Percentiles rank a stretch among this genome's conserved stretches.
Conservation (phyloP, 2,329 filamentous ascomycete genomes). For the Onygenales sp. region DNA sequence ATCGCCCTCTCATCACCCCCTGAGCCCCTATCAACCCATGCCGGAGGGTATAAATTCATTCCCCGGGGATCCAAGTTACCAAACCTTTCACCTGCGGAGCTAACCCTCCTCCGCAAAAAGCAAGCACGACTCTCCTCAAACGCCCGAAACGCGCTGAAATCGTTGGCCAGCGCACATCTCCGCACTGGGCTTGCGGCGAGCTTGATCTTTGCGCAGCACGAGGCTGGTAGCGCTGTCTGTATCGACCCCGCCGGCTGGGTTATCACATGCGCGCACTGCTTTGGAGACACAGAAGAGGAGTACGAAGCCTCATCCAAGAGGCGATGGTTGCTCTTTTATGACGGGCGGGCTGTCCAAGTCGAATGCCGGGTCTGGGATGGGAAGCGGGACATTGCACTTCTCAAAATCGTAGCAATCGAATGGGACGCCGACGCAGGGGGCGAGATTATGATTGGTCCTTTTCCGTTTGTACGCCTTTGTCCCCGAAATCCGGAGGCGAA, state of each 20-base stretch:
- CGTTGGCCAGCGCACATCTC: not conserved
- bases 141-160: not conserved
- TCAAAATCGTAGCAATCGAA: conserved; percentile 31
- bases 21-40: not conserved
- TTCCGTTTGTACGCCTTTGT: conserved; percentile 13
- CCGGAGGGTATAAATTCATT: not conserved
- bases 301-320: conserved; percentile 16
- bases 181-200: conserved; percentile 4
- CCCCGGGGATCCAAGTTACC: not conserved
- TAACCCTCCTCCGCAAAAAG: conserved; percentile 7
- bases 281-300: conserved; percentile 34
- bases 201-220: conserved; percentile 41
- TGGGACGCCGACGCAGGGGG: not conserved
- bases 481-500: conserved; percentile 8
- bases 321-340: conserved; percentile 38
- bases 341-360: conserved; percentile 31
- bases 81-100: not conserved
- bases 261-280: conserved; percentile 44
- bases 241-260: conserved; percentile 36
- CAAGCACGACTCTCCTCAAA: conserved; percentile 6
- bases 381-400: conserved; percentile 38
- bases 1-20: not conserved
- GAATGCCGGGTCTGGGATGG: conserved; percentile 34
- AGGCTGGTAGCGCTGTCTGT: conserved; percentile 44
- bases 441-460: conserved; percentile 1